Conservation (phyloP, 2,329 filamentous ascomycete genomes). For the Emergomyces orientalis region DNA sequence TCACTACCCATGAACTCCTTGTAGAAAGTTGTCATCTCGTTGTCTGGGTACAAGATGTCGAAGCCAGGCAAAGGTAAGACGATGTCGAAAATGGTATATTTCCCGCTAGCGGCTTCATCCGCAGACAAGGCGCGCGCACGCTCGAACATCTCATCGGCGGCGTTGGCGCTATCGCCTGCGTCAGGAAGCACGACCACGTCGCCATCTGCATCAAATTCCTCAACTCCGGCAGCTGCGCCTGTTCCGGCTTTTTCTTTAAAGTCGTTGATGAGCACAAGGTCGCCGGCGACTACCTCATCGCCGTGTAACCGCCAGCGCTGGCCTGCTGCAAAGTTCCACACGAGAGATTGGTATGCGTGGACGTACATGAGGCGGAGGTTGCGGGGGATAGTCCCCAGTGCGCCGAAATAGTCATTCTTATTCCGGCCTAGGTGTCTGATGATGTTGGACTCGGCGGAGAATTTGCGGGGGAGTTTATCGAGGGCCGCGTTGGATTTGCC, state of each 20-base stretch:
- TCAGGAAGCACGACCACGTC: conserved; percentile 57
- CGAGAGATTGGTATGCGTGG: conserved; percentile 87
- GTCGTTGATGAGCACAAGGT: conserved; percentile 63
- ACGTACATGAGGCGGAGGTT: conserved; percentile 88
- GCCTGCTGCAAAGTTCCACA: conserved; percentile 84
- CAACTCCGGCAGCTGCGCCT: conserved; percentile 22
- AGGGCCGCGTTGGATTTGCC: conserved; percentile 53
- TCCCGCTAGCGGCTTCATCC: conserved; percentile 67
- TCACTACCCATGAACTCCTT: conserved; percentile 72
- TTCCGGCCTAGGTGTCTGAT: conserved; percentile 60
- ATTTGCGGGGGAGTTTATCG: conserved; percentile 64
- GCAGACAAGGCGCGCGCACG: conserved; percentile 65
- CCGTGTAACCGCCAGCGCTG: conserved; percentile 72
- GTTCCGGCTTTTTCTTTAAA: conserved; percentile 36
- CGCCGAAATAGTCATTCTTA: conserved; percentile 66
- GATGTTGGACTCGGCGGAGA: conserved; percentile 67
- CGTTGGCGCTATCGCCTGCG: conserved; percentile 47
- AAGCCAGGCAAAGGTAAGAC: conserved; percentile 89
- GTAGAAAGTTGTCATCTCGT: conserved; percentile 78
- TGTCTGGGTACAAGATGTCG: conserved; percentile 76
- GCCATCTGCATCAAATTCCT: conserved; percentile 50
- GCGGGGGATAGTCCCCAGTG: conserved; percentile 68
- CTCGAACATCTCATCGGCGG: conserved; percentile 49
- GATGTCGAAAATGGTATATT: conserved; percentile 74
- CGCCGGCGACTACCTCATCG: conserved; percentile 65